phyloP scores from a whole-genome alignment of 2,329 filamentous ascomycete species.

The Penicillium sp. region DNA sequence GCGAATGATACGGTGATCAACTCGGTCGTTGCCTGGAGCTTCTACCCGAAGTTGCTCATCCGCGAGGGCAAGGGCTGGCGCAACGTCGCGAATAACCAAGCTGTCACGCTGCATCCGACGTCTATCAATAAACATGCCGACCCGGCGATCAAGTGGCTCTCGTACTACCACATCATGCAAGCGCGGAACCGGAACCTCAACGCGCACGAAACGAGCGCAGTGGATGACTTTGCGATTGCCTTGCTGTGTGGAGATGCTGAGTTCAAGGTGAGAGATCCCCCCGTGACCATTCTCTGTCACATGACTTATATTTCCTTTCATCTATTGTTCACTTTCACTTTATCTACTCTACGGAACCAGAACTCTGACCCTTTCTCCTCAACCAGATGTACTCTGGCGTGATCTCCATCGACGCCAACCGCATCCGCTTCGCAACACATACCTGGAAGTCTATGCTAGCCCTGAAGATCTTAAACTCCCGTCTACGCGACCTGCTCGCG shows the following conservation, averaged over 20 bases:
- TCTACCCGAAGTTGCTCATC: slow-evolving; percentile 90
- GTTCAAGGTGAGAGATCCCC: slow-evolving; percentile 68
- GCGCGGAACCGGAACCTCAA: slow-evolving; percentile 79
- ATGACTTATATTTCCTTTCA: background rate
- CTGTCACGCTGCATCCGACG: slow-evolving; percentile 82
- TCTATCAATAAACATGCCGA: slow-evolving; percentile 79
- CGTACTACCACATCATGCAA: slow-evolving; percentile 98
- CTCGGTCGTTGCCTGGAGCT: slow-evolving; percentile 88
- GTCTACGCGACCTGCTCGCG: slow-evolving; percentile 76
- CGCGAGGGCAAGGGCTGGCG: slow-evolving; percentile 86
- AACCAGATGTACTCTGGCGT: slow-evolving; percentile 81
- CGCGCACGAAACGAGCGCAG: slow-evolving; percentile 84
- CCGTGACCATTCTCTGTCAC: background rate
- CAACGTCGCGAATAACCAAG: slow-evolving; percentile 91
- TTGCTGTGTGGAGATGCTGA: slow-evolving; percentile 88
- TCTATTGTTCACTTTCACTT: background rate
- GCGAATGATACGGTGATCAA: slow-evolving; percentile 79
- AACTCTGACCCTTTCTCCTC: slow-evolving; percentile 1
- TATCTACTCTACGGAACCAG: background rate
- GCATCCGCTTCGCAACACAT: slow-evolving; percentile 78
- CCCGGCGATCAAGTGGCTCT: slow-evolving; percentile 74
- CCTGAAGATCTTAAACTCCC: slow-evolving; percentile 77
- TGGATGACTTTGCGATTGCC: slow-evolving; percentile 80
- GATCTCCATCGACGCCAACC: slow-evolving; percentile 83
- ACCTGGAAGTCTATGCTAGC: slow-evolving; percentile 92